Percentiles rank a stretch among this genome's conserved stretches.
These are phyloP conservation scores for Lachnellula occidentalis DNA, from an alignment of 2,329 filamentous ascomycete species.

Conservation along the genomic window DNA sequence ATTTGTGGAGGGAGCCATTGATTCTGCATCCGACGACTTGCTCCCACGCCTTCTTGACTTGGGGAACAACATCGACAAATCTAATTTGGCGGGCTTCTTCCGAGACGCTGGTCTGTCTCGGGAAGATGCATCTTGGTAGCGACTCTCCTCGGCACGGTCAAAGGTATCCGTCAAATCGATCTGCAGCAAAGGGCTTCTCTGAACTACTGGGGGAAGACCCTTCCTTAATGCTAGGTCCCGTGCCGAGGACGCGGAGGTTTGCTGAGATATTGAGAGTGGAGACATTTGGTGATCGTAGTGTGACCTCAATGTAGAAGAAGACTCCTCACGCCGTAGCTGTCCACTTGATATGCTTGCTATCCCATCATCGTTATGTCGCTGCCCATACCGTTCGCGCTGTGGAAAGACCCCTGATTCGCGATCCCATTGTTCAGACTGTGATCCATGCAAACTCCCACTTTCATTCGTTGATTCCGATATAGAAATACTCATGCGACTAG, in stretches of 20 bases:
- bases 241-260: constrained; percentile 38
- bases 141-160: constrained; percentile 10
- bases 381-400: constrained; percentile 30
- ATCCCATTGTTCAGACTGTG: constrained; percentile 21
- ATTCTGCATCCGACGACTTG: constrained; percentile 10
- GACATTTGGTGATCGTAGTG: constrained; percentile 41
- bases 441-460: constrained; percentile 18
- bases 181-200: constrained; percentile 23
- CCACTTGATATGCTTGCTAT: constrained; percentile 31
- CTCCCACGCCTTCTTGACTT: constrained; percentile 16
- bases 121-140: not conserved
- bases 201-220: constrained; percentile 29
- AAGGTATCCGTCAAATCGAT: constrained; percentile 19
- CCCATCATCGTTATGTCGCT: constrained; percentile 34
- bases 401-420: constrained; percentile 22
- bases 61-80: constrained; percentile 29
- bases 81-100: constrained; percentile 28
- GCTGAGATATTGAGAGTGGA: constrained; percentile 36
- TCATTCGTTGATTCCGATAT: constrained; percentile 31
- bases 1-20: constrained; percentile 12
- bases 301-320: constrained; percentile 41
- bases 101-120: constrained; percentile 11
- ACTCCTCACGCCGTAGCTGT: constrained; percentile 33
- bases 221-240: constrained; percentile 35
- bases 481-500: constrained; percentile 38